Evolutionary conservation across 2,329 filamentous ascomycete species (phyloP).

Genomic region (Rachicladosporium sp.): DNA sequence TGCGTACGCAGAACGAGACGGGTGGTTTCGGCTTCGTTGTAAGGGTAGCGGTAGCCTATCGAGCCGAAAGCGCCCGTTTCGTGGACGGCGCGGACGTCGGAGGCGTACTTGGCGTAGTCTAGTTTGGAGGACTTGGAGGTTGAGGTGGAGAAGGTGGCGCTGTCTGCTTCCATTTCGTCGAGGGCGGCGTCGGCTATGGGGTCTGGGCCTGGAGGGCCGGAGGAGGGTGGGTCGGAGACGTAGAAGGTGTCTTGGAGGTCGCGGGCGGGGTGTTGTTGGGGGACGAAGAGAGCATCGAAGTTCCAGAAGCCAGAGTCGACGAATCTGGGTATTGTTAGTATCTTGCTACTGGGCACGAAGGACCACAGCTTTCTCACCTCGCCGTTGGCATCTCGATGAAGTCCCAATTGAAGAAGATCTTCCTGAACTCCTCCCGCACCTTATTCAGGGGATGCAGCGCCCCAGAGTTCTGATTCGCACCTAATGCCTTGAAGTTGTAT

Average conservation of each 20-base stretch:
- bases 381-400: conserved; percentile 97
- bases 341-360: too few species aligned
- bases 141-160: conserved; percentile 42
- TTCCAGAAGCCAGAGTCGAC: conserved; percentile 99
- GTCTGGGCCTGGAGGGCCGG: conserved; percentile 53
- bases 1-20: conserved; percentile 88
- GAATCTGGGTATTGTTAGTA: conserved; percentile 39
- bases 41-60: conserved; percentile 92
- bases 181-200: conserved; percentile 35
- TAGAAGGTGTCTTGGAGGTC: conserved; percentile 98
- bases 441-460: conserved; percentile 60
- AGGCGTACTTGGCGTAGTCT: conserved; percentile 77
- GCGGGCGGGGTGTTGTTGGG: conserved; percentile 92
- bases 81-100: conserved; percentile 78
- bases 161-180: conserved; percentile 36
- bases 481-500: conserved; percentile 61
- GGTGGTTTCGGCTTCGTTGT: conserved; percentile 75
- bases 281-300: conserved; percentile 92
- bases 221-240: conserved; percentile 73
- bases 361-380: conserved; percentile 34
- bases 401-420: conserved; percentile 98
- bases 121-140: conserved; percentile 19
- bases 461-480: conserved; percentile 46
- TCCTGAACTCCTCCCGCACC: conserved; percentile 86
- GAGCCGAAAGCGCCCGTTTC: conserved; percentile 86